Evolutionary conservation across 2,329 filamentous ascomycete species (phyloP).

Genomic region (Volutella citrinella): DNA sequence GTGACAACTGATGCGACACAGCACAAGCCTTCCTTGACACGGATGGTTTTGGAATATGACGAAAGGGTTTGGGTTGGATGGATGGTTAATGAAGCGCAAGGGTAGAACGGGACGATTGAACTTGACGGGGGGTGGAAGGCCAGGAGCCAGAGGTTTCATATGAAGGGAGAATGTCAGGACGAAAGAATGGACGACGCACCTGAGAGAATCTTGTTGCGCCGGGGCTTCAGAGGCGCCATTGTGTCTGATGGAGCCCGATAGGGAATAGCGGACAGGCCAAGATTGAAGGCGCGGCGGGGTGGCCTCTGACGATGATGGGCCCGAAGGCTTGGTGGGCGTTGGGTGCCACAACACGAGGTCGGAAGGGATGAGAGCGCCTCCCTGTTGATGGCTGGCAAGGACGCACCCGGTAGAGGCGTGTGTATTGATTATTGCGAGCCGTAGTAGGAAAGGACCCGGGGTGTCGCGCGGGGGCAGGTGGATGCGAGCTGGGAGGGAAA

Average conservation of each 20-base stretch:
- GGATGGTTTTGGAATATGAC: constrained; percentile 11
- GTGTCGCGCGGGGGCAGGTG: constrained; percentile 9
- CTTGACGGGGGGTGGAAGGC: constrained; percentile 14
- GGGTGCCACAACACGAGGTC: constrained; percentile 26
- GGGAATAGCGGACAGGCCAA: constrained; percentile 33
- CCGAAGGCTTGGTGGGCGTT: constrained; percentile 29
- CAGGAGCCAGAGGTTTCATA: constrained; percentile 18
- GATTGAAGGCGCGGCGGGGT: constrained; percentile 29
- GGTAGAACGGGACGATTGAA: background rate
- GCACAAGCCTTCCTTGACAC: too few species aligned
- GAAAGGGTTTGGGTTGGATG: too few species aligned
- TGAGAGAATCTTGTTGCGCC: constrained; percentile 59
- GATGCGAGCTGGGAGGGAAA: constrained; percentile 8
- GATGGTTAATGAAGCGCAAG: background rate
- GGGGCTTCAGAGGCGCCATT: constrained; percentile 59
- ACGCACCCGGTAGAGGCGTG: constrained; percentile 17
- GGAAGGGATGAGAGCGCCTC: constrained; percentile 23
- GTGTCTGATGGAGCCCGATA: constrained; percentile 34
- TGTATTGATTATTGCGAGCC: constrained; percentile 18
- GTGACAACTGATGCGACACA: constrained; percentile 11
- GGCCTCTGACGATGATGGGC: constrained; percentile 33
- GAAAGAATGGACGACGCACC: constrained; percentile 47
- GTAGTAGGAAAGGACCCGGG: constrained; percentile 11
- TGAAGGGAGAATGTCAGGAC: constrained; percentile 27
- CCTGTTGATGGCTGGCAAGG: constrained; percentile 17